Evolutionary conservation across 2,329 filamentous ascomycete species (phyloP).

Genomic region (Rhynchosporium graminicola): DNA sequence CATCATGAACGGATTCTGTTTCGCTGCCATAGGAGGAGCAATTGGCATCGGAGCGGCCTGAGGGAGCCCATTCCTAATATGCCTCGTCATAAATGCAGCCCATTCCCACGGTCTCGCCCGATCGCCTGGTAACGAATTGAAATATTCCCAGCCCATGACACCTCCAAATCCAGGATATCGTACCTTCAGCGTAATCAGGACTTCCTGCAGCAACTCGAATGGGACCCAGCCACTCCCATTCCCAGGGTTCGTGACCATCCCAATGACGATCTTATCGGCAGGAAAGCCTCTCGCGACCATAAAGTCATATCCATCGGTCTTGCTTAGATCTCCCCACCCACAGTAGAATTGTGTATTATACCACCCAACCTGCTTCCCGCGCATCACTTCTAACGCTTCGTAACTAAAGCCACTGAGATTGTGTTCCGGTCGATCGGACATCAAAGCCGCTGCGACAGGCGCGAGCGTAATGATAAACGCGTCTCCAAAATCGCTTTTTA

Average conservation of each 20-base stretch:
- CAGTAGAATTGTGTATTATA: conserved; percentile 96
- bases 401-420: conserved; percentile 86
- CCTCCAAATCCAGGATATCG: conserved; percentile 75
- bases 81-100: conserved; percentile 62
- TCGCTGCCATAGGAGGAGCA: conserved; percentile 7
- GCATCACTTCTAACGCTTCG: conserved; percentile 67
- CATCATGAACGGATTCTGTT: conserved; percentile 23
- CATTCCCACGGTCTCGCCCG: conserved; percentile 70
- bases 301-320: conserved; percentile 51
- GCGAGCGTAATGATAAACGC: conserved; percentile 78
- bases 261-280: conserved; percentile 73
- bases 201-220: conserved; percentile 55
- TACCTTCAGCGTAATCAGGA: conserved; percentile 57
- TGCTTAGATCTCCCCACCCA: conserved; percentile 60
- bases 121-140: conserved; percentile 73
- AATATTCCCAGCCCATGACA: conserved; percentile 95
- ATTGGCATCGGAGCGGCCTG: not conserved
- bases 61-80: conserved; percentile 23
- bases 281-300: conserved; percentile 67
- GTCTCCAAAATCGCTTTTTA: conserved; percentile 68
- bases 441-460: conserved; percentile 75
- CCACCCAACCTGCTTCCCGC: conserved; percentile 70
- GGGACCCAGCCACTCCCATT: conserved; percentile 72
- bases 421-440: conserved; percentile 54
- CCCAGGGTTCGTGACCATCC: conserved; percentile 74